Evolutionary conservation across 1,284 basidiomycete genomes (phyloP), one percentile per base, ranked within the genome.

Genomic region (Boletus mariae): DNA sequence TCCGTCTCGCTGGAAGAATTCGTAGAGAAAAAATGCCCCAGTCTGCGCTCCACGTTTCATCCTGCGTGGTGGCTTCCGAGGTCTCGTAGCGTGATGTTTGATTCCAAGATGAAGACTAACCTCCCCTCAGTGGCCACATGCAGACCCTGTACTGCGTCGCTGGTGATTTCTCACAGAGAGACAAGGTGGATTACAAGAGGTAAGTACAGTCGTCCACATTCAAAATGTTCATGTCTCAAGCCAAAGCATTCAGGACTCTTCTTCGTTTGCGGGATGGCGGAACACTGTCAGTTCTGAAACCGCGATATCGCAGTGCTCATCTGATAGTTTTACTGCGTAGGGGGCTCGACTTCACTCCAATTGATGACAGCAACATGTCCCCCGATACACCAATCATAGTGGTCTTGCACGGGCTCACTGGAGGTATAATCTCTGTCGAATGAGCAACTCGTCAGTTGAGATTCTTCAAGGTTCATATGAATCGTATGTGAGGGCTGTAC

Each of bases 361-460:
- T 80, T 17, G 80, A 82, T 58, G 75, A 81, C 53, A 71, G 74
- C 23, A 67, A 73, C 12, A 64, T 89, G 10, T 70, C 74, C 28
- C 76, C 83, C 23, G 80, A 87, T 55, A 80, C 87, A 2, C 93
- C 94, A 4, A 85, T 95, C 41, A 75, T 98, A 47, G 83, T 94
- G 11, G 86, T 94, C 10, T 75, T 87, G 57, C 94, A 97, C 64
- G 94, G 93, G 17, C 74, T 96, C 45, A 92, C 92, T 7, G 94
- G 94, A 66, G 93, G 88, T 84, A 61, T 40, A n/a, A 20, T 43
- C 12, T 49, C 43, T 48, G 31, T 49, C 17, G 23, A 46, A 46
- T 31, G 32, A 17, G 34, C 28, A 41, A 34, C 28, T 37, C 26
- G 32, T 57, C 34, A 26, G 26, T 28, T 64, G 42, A 66, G 29